Conservation (phyloP, 2,329 filamentous ascomycete genomes). For the Fusarium sp. region DNA sequence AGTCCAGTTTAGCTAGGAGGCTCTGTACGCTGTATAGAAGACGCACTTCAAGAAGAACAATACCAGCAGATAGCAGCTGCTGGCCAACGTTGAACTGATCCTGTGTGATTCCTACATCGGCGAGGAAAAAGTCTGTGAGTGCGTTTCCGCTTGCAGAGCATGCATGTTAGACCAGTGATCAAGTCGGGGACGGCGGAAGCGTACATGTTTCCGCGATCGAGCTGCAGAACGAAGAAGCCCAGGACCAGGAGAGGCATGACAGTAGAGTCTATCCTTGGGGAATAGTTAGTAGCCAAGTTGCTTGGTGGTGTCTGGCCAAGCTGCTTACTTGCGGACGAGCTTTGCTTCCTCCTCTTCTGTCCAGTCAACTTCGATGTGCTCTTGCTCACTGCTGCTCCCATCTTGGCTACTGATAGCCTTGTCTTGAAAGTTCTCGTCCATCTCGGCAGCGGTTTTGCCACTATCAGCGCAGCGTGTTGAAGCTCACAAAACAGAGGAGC, state of each 20-base stretch:
- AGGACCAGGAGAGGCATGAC: slow-evolving; percentile 58
- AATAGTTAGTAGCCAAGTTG: too few species aligned
- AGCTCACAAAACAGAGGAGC: too few species aligned
- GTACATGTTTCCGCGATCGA: slow-evolving; percentile 51
- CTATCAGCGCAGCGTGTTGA: too few species aligned
- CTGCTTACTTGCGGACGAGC: slow-evolving; percentile 43
- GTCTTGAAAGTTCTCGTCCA: too few species aligned
- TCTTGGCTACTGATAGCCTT: too few species aligned
- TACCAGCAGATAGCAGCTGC: slow-evolving; percentile 57
- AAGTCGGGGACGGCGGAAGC: neutral
- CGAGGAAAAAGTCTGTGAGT: slow-evolving; percentile 56
- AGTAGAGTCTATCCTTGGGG: slow-evolving; percentile 53
- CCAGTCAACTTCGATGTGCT: slow-evolving; percentile 31
- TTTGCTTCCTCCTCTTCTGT: slow-evolving; percentile 42
- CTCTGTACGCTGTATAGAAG: too few species aligned
- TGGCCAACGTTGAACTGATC: slow-evolving; percentile 60
- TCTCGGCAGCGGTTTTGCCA: too few species aligned
- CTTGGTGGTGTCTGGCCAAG: neutral
- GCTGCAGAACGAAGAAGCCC: slow-evolving; percentile 57
- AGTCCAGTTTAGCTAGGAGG: neutral
- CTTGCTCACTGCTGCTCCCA: too few species aligned
- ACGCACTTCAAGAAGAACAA: slow-evolving; percentile 52
- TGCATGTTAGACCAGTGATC: neutral
- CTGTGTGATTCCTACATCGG: slow-evolving; percentile 57
- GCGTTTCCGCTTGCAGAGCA: slow-evolving; percentile 54